Percentiles rank a stretch among this genome's conserved stretches.
These are phyloP conservation scores for Xylariaceae sp. DNA, from an alignment of 2,329 filamentous ascomycete genomes.

Conservation along the genomic window DNA sequence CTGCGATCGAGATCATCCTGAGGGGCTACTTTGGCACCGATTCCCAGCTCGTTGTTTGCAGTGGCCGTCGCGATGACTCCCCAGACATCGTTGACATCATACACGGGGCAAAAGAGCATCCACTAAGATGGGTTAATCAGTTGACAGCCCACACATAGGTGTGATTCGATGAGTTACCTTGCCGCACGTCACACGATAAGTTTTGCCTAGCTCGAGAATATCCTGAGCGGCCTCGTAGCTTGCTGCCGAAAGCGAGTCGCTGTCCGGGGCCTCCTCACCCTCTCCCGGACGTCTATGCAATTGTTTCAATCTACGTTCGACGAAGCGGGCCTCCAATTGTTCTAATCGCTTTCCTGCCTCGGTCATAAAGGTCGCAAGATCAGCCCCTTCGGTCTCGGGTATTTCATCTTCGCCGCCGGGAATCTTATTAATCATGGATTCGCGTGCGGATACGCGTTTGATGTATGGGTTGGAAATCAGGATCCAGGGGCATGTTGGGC, in stretches of 20 bases:
- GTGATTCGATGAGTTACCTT: constrained; percentile 47
- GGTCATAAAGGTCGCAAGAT: constrained; percentile 45
- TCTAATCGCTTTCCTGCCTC: constrained; percentile 47
- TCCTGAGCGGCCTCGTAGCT: constrained; percentile 34
- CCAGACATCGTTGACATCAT: constrained; percentile 61
- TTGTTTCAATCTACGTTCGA: too few relatives aligned
- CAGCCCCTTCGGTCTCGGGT: constrained; percentile 41
- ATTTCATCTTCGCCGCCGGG: constrained; percentile 47
- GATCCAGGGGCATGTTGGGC: constrained; percentile 58
- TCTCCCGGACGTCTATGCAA: too few relatives aligned
- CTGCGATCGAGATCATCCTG: constrained; percentile 39
- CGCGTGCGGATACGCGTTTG: constrained; percentile 32
- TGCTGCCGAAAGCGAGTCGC: constrained; percentile 40
- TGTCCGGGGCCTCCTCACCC: constrained; percentile 41
- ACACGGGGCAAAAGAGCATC: constrained; percentile 62
- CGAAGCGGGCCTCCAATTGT: too few relatives aligned
- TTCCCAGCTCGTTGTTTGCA: constrained; percentile 63
- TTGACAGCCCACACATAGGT: background rate
- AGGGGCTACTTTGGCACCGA: constrained; percentile 67
- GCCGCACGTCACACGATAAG: constrained; percentile 54
- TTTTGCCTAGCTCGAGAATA: constrained; percentile 57
- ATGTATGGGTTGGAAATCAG: constrained; percentile 63
- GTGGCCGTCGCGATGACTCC: constrained; percentile 60
- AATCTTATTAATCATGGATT: constrained; percentile 34
- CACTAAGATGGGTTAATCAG: constrained; percentile 40